These are phyloP conservation scores for Aspergillus pseudotamarii DNA, from an alignment of 2,329 filamentous ascomycete species.

Conservation along the genomic window DNA sequence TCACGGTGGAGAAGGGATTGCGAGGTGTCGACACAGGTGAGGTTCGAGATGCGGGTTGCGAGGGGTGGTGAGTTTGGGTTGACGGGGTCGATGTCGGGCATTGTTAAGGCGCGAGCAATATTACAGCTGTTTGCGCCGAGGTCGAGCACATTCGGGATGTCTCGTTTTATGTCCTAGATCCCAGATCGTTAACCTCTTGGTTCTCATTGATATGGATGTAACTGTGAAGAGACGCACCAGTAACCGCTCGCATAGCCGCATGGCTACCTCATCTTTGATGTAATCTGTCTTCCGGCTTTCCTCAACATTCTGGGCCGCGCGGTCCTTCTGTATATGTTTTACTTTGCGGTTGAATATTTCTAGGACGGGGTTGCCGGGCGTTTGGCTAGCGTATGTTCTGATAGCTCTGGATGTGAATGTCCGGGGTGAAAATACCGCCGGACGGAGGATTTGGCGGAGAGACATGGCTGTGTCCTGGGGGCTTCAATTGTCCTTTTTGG, in stretches of 20 bases:
- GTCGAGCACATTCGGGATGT: slow-evolving; percentile 82
- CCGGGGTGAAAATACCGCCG: slow-evolving; percentile 22
- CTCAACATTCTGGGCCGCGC: slow-evolving; percentile 71
- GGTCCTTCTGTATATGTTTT: slow-evolving; percentile 91
- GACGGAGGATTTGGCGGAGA: slow-evolving; percentile 22
- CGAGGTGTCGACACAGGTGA: slow-evolving; percentile 84
- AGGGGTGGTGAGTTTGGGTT: slow-evolving; percentile 55
- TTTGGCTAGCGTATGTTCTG: slow-evolving; percentile 74
- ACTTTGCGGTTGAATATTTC: slow-evolving; percentile 88
- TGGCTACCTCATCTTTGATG: slow-evolving; percentile 87
- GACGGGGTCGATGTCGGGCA: slow-evolving; percentile 66
- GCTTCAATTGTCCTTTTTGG: not conserved
- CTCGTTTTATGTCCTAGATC: slow-evolving; percentile 82
- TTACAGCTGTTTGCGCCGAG: slow-evolving; percentile 96
- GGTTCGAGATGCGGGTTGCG: slow-evolving; percentile 68
- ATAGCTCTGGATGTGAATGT: slow-evolving; percentile 14
- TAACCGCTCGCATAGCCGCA: slow-evolving; percentile 79
- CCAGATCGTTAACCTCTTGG: not conserved
- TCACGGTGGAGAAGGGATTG: slow-evolving; percentile 78
- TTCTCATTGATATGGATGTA: not conserved
- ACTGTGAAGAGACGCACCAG: slow-evolving; percentile 57
- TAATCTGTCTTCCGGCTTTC: slow-evolving; percentile 84
- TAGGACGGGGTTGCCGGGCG: slow-evolving; percentile 74
- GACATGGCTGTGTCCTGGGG: slow-evolving; percentile 23
- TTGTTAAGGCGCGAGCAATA: slow-evolving; percentile 78